These are phyloP conservation scores for Boletus edulis DNA, from an alignment of 768 basidiomycete genomes.

Conservation along the genomic window DNA sequence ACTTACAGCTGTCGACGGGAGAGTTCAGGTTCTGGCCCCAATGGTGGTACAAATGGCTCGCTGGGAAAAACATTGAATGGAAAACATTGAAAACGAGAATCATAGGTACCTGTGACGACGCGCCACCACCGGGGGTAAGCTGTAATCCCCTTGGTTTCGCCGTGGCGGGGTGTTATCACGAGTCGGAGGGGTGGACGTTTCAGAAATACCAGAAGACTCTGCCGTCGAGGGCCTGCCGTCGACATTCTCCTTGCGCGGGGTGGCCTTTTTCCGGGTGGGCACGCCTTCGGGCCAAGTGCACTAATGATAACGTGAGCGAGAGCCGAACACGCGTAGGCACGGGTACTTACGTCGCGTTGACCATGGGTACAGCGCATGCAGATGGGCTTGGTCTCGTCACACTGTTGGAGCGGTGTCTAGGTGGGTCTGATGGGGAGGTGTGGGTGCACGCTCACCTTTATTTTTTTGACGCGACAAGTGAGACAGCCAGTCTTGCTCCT, in stretches of 20 bases:
- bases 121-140: constrained; percentile 35
- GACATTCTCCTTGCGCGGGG: constrained; percentile 53
- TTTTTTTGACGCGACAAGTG: constrained; percentile 92
- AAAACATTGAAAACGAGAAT: background rate
- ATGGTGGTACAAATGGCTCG: constrained; percentile 44
- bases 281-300: constrained; percentile 84
- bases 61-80: constrained; percentile 27
- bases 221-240: constrained; percentile 72
- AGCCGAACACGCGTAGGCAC: constrained; percentile 1
- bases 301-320: constrained; percentile 35
- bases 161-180: constrained; percentile 64
- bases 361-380: constrained; percentile 87
- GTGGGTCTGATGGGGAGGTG: background rate
- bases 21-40: constrained; percentile 44
- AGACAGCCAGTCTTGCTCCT: constrained; percentile 93
- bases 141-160: constrained; percentile 42
- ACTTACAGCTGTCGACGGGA: constrained; percentile 49
- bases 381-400: constrained; percentile 86
- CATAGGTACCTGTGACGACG: constrained; percentile 40
- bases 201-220: constrained; percentile 71
- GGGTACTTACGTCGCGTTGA: constrained; percentile 66
- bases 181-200: constrained; percentile 69
- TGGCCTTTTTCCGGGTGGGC: constrained; percentile 66
- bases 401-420: constrained; percentile 42
- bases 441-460: constrained; percentile 62